Evolutionary conservation across 2,329 filamentous ascomycete species (phyloP).

Genomic region (Nemania sp.): DNA sequence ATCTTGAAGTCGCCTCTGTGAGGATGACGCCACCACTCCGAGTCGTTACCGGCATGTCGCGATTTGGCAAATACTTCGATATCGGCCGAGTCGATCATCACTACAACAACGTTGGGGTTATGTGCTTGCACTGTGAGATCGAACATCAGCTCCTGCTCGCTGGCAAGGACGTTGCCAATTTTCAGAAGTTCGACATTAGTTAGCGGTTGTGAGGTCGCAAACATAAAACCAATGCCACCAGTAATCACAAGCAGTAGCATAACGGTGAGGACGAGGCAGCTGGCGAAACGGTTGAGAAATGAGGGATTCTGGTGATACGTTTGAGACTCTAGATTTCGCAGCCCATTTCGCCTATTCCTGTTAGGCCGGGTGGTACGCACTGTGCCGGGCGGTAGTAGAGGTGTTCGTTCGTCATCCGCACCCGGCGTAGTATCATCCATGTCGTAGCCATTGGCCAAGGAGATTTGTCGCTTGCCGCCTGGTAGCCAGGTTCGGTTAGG

Average conservation of each 20-base stretch:
- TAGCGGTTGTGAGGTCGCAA: constrained; percentile 90
- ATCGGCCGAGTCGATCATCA: constrained; percentile 87
- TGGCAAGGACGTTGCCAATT: constrained; percentile 91
- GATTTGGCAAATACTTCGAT: constrained; percentile 96
- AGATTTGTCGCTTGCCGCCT: constrained; percentile 64
- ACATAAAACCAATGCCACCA: constrained; percentile 88
- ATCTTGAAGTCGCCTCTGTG: constrained; percentile 49
- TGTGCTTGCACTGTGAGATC: constrained; percentile 88
- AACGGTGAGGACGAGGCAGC: constrained; percentile 85
- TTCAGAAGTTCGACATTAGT: constrained; percentile 80
- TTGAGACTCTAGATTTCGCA: constrained; percentile 80
- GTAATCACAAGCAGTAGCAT: constrained; percentile 84
- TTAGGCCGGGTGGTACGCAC: constrained; percentile 69
- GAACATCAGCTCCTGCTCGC: constrained; percentile 94
- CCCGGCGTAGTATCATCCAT: constrained; percentile 81
- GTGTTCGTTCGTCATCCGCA: constrained; percentile 89
- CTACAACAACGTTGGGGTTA: constrained; percentile 92
- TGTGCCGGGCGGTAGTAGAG: constrained; percentile 71
- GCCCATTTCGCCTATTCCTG: constrained; percentile 66
- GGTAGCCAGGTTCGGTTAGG: constrained; percentile 46
- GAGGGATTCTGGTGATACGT: constrained; percentile 72
- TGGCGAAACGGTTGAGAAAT: constrained; percentile 80
- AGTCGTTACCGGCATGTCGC: constrained; percentile 81
- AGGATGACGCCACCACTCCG: constrained; percentile 68
- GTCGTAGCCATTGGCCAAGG: constrained; percentile 76